Base-by-base conservation (phyloP, 2,329 filamentous ascomycete genomes). In the Ophiosphaerella herpotricha region DNA sequence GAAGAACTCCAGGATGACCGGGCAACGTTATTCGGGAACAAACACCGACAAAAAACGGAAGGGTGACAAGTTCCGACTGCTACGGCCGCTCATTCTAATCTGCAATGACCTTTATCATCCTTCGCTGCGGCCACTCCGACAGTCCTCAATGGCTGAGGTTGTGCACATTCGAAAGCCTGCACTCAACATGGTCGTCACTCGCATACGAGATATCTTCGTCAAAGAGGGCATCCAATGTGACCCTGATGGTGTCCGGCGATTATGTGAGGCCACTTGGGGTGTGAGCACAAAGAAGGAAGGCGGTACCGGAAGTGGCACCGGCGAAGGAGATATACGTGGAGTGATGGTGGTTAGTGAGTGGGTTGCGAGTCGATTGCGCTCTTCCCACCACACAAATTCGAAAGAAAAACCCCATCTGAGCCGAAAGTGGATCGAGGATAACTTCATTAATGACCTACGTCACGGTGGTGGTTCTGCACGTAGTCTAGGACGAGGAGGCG, bases 81-180 rank as follows among this genome's bases (percentile, higher is more conserved):
- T 96, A 75, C 83, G 94, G 39, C 94, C 94, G 0, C 79, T 99
- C 26, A 91, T 99, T 43, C 80, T 99, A 40, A 94, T 99, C 61
- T 99, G 94, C 78, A 99, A 99, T 64, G 95, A 99, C 71, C 85
- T 97, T 1, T 99, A 99, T 67, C 91, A 96, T 61, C 87, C 93
- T 4, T 90, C 92, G 16, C 80, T 99, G 35, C 84, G 91, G 24
- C 91, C 90, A 0, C 79, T 99, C 7, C 85, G 94, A n/a, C 89
- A 93, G 54, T 78, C 77, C 57, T 92, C 91, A 0, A 85, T 94
- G 42, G 94, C 93, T 0, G 94, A 99, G 71, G 86, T 97, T 34
- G 87, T 99, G 18, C 91, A 96, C 66, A 88, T 96, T 31, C 90
- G 93, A 40, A 94, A 94, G 63, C 91, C 94, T 2, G 86, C 89